Conservation (phyloP, 371 early-diverging fungal species). For the Phascolomyces articulosus region DNA sequence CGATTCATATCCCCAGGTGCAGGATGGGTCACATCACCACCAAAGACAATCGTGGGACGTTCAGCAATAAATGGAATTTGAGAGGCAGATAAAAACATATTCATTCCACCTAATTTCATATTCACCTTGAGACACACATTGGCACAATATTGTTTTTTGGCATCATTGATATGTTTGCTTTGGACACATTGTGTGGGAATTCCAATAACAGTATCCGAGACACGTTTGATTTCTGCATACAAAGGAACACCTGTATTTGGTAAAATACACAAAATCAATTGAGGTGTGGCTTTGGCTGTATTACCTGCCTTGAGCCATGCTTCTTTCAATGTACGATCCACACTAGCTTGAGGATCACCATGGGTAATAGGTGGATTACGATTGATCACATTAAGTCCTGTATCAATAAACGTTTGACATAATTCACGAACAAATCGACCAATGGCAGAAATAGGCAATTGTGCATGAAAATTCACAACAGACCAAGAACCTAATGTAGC, state of each 20-base stretch:
- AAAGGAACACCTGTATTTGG: constrained; percentile 85
- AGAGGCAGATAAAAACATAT: constrained; percentile 61
- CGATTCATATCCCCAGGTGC: constrained; percentile 72
- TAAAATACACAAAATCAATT: constrained; percentile 82
- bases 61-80: constrained; percentile 68
- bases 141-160: constrained; percentile 68
- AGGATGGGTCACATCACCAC: constrained; percentile 92
- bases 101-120: constrained; percentile 84
- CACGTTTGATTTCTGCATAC: constrained; percentile 95
- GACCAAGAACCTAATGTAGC: constrained; percentile 84
- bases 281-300: constrained; percentile 72
- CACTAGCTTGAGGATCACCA: constrained; percentile 67
- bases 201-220: constrained; percentile 90
- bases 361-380: constrained; percentile 74
- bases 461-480: constrained; percentile 66
- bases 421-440: constrained; percentile 64
- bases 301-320: constrained; percentile 74
- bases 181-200: constrained; percentile 92
- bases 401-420: constrained; percentile 57
- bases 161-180: constrained; percentile 63
- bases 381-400: constrained; percentile 67
- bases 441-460: constrained; percentile 32
- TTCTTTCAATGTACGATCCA: constrained; percentile 70
- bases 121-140: constrained; percentile 90
- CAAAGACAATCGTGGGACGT: constrained; percentile 90